Percentiles rank a stretch among this genome's conserved stretches.
These are phyloP conservation scores for Wallacemonas collosoma DNA, from an alignment of 208 protist species.

Conservation along the genomic window DNA sequence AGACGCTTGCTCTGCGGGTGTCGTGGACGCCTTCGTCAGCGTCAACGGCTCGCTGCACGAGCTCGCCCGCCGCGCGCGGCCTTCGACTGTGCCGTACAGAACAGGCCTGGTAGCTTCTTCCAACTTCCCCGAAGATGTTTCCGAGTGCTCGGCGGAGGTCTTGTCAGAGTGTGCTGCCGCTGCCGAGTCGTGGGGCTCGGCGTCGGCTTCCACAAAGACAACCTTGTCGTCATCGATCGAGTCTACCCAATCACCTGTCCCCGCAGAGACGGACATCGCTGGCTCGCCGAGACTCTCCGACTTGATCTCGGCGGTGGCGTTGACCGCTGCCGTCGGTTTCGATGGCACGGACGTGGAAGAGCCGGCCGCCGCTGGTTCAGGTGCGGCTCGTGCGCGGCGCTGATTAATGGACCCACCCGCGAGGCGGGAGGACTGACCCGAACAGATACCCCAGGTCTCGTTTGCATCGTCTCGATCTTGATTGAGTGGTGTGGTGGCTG, in stretches of 20 bases:
- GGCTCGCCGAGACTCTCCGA: neutral
- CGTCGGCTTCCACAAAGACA: neutral
- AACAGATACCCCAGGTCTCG: neutral
- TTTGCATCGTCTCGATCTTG: neutral
- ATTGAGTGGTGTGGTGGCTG: neutral
- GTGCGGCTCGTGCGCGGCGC: neutral
- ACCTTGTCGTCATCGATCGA: constrained; percentile 2
- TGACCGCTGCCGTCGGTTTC: no score
- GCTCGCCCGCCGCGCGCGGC: constrained; percentile 12
- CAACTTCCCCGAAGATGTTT: no score
- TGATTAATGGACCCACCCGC: neutral
- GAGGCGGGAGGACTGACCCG: neutral
- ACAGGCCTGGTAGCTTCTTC: neutral
- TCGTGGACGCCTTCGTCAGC: neutral
- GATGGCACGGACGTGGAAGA: no score
- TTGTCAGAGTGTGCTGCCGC: no score
- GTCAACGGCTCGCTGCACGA: constrained; percentile 5
- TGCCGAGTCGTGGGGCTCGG: no score
- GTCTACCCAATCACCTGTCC: constrained; percentile 3
- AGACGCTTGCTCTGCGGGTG: neutral
- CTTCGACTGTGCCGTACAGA: constrained; percentile 2
- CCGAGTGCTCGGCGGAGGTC: no score
- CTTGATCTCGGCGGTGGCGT: neutral
- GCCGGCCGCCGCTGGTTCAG: no score
- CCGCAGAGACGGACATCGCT: neutral